Base-by-base conservation (phyloP, 2,329 filamentous ascomycete species). In the Karstenula rhodostoma region DNA sequence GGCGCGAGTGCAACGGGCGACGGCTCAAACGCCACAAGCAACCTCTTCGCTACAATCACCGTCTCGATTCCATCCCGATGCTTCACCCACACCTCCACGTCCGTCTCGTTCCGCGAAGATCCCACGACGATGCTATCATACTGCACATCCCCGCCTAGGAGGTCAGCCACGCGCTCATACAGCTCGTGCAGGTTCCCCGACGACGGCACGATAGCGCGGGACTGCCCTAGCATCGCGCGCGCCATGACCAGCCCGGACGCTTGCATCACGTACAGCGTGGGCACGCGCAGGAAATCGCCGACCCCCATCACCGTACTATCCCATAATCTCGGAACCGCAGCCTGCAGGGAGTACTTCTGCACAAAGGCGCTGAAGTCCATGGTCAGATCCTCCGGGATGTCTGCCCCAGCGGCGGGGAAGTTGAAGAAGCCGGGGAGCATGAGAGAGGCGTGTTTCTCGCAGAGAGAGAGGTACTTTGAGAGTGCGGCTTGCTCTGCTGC, bases 231-330 rank as follows among this genome's bases (percentile, higher is more conserved):
- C 35, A 52, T 35, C 13, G 22, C 47, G 27, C 43, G 43, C 9
- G 57, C 57, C 23, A 48, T 71, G 68, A 57, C 73, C 10, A 64
- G 9, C 27, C 64, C 60, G 40, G 68, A 68, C 17, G 61, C 67
- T 63, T 83, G 82, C 64, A 85, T 75, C 17, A 84, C 76, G 64
- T 82, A 83, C 15, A 85, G 59, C 3, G 81, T 82, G 25, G 78
- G 73, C 33, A 73, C 66, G 5, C 75, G 71, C 6, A 80, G 67
- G 44, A 83, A 73, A 63, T 83, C 78, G 27, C 79, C 79, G 2
- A 82, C 64, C 2, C 83, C 83, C 56, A 83, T 77, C 19, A 79
- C 78, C 58, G 78, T 78, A 17, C 67, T 65, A 59, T 78, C 44
- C 32, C 43, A 82, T 13, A 82, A 72, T 8, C 75, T 70, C 19